Conservation (phyloP, 495 filamentous ascomycete species). For the Trypethelium eluteriae region DNA sequence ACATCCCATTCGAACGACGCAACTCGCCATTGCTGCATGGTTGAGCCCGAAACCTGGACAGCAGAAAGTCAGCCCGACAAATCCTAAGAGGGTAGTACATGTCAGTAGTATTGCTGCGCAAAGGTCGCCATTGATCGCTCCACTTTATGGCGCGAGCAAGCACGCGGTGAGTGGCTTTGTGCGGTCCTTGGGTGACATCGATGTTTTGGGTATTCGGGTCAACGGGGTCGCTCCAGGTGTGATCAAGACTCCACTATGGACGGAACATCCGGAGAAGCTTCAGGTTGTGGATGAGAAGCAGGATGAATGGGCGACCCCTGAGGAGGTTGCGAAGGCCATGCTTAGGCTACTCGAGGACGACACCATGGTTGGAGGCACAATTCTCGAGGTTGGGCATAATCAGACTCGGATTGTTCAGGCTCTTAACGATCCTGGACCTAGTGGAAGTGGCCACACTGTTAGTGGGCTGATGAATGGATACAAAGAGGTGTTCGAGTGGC, state of each 20-base stretch:
- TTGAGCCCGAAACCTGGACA: conserved; percentile 30
- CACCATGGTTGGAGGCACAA: conserved; percentile 35
- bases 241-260: conserved; percentile 62
- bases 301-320: conserved; percentile 56
- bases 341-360: conserved; percentile 49
- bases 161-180: conserved; percentile 57
- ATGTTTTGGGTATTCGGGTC: conserved; percentile 52
- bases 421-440: conserved; percentile 54
- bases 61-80: conserved; percentile 24
- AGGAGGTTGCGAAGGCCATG: conserved; percentile 61
- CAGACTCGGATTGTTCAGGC: conserved; percentile 45
- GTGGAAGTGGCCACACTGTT: conserved; percentile 41
- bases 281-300: conserved; percentile 43
- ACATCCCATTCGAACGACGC: conserved; percentile 60
- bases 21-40: conserved; percentile 57
- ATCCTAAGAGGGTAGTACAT: conserved; percentile 50
- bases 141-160: conserved; percentile 57
- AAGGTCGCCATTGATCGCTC: conserved; percentile 39
- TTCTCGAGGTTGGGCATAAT: conserved; percentile 54
- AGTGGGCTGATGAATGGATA: conserved; percentile 37
- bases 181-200: conserved; percentile 45
- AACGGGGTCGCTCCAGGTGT: conserved; percentile 60
- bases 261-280: conserved; percentile 59
- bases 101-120: conserved; percentile 61
- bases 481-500: conserved; percentile 42